phyloP scores from a whole-genome alignment of 805 yeast species.

The Monosporozyma yasuniensis region DNA sequence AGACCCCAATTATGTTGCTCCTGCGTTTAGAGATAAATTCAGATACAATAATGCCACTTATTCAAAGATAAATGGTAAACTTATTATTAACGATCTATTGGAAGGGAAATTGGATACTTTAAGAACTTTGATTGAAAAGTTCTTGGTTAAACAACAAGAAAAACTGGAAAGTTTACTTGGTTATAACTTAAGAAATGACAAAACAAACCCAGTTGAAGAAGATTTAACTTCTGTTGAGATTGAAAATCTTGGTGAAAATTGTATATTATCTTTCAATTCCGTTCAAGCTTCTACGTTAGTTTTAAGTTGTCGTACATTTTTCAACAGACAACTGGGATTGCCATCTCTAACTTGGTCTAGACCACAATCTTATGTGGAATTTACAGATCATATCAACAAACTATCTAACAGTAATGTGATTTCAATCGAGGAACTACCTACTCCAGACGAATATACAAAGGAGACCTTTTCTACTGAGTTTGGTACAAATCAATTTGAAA shows the following conservation, averaged over 20 bases:
- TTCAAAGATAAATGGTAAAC: conserved; percentile 6
- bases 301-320: conserved; percentile 16
- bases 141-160: background rate
- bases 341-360: conserved; percentile 15
- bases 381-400: conserved; percentile 12
- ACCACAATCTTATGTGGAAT: conserved; percentile 21
- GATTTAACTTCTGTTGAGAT: background rate
- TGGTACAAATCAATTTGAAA: background rate
- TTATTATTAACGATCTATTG: conserved; percentile 1
- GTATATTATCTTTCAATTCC: conserved; percentile 13
- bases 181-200: background rate
- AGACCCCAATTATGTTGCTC: conserved; percentile 3
- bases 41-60: conserved; percentile 8
- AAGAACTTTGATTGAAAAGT: conserved; percentile 3
- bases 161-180: background rate
- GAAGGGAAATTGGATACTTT: background rate
- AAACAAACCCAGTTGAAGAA: background rate
- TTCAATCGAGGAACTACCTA: conserved; percentile 6
- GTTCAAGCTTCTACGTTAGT: conserved; percentile 16
- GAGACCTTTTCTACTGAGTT: background rate
- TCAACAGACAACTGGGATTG: conserved; percentile 12
- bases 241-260: background rate
- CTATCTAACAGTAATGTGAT: conserved; percentile 17
- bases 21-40: conserved; percentile 5
- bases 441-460: background rate